Evolutionary conservation across 495 filamentous ascomycete genomes (phyloP).

Genomic region (Aspergillus kassunensis): DNA sequence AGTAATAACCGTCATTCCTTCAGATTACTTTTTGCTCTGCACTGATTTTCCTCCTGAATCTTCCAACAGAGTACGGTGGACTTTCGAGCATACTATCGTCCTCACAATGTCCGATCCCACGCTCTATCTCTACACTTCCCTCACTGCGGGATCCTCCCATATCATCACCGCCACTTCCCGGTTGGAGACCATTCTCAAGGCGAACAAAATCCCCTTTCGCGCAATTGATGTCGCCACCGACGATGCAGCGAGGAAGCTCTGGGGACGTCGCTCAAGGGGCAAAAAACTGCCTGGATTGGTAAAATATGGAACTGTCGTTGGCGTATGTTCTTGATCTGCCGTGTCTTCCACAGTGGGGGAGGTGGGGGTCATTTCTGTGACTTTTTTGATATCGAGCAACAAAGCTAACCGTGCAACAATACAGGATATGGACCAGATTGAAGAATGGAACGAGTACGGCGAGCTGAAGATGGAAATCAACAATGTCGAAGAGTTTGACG

Average conservation of each 20-base stretch:
- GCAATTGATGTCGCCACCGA: slow-evolving; percentile 91
- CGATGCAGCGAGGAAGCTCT: slow-evolving; percentile 84
- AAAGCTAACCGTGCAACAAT: slow-evolving; percentile 1
- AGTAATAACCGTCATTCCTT: not conserved
- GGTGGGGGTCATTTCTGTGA: not conserved
- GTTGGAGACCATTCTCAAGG: slow-evolving; percentile 92
- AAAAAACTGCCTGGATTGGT: slow-evolving; percentile 87
- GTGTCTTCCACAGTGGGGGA: not conserved
- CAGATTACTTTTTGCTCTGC: not conserved
- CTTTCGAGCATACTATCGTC: not conserved
- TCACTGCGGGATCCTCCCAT: slow-evolving; percentile 95
- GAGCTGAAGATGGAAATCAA: slow-evolving; percentile 84
- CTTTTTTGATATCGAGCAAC: not conserved
- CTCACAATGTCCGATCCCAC: slow-evolving; percentile 58
- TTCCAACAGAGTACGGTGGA: not conserved
- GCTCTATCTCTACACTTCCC: slow-evolving; percentile 89
- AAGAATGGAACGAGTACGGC: slow-evolving; percentile 99
- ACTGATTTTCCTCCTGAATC: not conserved
- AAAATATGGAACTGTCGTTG: slow-evolving; percentile 79
- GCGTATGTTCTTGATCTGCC: slow-evolving; percentile 55
- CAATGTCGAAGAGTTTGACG: slow-evolving; percentile 33
- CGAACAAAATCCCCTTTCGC: slow-evolving; percentile 89
- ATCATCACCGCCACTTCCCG: slow-evolving; percentile 95
- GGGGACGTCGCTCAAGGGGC: slow-evolving; percentile 73
- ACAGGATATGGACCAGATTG: slow-evolving; percentile 87